A percentile compares a stretch with the other conserved stretches of the same genome.
Evolutionary conservation across 1,284 basidiomycete species (phyloP).

Genomic region (Naganishia sp.): DNA sequence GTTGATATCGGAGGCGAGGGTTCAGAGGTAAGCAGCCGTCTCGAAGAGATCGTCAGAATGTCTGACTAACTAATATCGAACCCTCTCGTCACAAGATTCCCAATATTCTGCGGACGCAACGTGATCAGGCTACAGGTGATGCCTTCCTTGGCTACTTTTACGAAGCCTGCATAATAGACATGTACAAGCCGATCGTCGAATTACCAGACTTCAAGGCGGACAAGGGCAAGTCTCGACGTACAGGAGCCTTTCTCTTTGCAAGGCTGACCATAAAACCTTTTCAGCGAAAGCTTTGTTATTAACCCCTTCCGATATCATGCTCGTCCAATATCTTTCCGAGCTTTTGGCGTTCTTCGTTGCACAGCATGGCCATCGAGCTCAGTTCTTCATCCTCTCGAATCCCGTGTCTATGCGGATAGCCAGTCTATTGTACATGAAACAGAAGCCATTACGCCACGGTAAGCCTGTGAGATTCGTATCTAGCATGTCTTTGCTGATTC

Average conservation of each 20-base stretch:
- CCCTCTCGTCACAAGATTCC: neutral
- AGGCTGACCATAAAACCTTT: neutral
- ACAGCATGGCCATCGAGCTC: slow-evolving; percentile 86
- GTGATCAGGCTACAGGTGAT: slow-evolving; percentile 77
- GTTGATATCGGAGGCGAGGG: slow-evolving; percentile 64
- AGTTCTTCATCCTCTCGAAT: slow-evolving; percentile 83
- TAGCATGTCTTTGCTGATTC: neutral
- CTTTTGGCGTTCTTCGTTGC: slow-evolving; percentile 82
- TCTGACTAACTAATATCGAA: neutral
- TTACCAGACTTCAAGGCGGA: slow-evolving; percentile 72
- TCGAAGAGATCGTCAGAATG: no score
- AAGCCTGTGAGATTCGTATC: slow-evolving; percentile 33
- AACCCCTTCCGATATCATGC: slow-evolving; percentile 70
- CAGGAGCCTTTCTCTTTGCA: neutral
- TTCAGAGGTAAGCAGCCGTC: slow-evolving; percentile 48
- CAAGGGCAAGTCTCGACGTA: slow-evolving; percentile 57
- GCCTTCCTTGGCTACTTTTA: slow-evolving; percentile 92
- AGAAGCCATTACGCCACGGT: slow-evolving; percentile 91
- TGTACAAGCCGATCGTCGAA: slow-evolving; percentile 77
- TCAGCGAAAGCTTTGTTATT: slow-evolving; percentile 43
- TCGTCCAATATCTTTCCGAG: slow-evolving; percentile 82
- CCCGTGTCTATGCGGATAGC: slow-evolving; percentile 72
- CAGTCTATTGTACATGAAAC: slow-evolving; percentile 74
- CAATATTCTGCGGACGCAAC: slow-evolving; percentile 55
- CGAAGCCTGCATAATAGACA: slow-evolving; percentile 48